These are phyloP conservation scores for Malus sylvestris DNA, from an alignment of 306 rosid genomes.

Conservation along the genomic window DNA sequence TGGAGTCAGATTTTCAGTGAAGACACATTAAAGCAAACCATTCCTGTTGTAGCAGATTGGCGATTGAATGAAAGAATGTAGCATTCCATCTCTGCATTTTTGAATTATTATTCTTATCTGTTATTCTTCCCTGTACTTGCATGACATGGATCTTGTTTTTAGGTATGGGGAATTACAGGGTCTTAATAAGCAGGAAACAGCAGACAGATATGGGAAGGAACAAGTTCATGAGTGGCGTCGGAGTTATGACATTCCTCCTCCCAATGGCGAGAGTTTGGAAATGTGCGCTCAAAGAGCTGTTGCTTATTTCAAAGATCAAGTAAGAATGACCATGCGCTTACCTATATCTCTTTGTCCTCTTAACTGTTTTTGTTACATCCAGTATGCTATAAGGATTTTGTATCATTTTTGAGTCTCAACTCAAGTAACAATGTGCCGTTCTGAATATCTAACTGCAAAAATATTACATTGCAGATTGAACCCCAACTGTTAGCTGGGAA, in stretches of 20 bases:
- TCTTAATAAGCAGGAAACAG: conserved; percentile 96
- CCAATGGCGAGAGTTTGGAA: conserved; percentile 98
- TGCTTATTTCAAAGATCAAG: conserved; percentile 88
- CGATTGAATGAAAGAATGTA: conserved; percentile 98
- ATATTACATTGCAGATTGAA: conserved; percentile 58
- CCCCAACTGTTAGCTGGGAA: conserved; percentile 87
- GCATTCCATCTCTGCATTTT: conserved; percentile 12
- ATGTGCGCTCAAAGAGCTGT: conserved; percentile 99
- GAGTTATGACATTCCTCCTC: conserved; percentile 91
- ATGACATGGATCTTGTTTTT: conserved; percentile 11
- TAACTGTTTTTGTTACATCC: neutral
- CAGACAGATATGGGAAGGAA: conserved; percentile 92
- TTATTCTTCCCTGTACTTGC: neutral
- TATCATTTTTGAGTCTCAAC: neutral
- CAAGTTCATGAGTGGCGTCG: conserved; percentile 99
- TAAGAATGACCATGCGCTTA: conserved; percentile 23
- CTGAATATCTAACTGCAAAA: conserved; percentile 22
- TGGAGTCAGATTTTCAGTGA: conserved; percentile 92
- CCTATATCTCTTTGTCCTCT: neutral
- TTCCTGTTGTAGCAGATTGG: conserved; percentile 86
- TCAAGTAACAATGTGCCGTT: conserved; percentile 5
- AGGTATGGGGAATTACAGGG: conserved; percentile 99
- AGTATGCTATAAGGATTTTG: neutral
- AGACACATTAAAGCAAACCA: conserved; percentile 87
- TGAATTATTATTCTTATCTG: conserved; percentile 7